Evolutionary conservation across 352 stramenopile genomes (phyloP), one percentile per base, ranked within the genome.

Genomic region (Phytophthora podocarpi): DNA sequence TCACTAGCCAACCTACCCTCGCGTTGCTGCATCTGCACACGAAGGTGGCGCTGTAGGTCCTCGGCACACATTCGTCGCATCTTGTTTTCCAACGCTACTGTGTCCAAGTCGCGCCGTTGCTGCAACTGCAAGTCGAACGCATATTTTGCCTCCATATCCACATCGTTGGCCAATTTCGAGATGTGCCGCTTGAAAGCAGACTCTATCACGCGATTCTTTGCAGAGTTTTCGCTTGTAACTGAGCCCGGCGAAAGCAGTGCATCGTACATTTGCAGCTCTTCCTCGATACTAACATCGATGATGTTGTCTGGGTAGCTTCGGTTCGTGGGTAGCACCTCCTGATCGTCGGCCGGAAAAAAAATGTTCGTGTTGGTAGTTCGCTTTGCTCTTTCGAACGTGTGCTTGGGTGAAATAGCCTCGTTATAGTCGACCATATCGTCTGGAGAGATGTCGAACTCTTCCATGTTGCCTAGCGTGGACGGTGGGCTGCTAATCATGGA

Each of bases 161-260:
- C 81, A 8, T 90, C 76, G 5, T 67, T 66, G 7, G 76, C 74
- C 5, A 89, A 53, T 10, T 69, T 65, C 8, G 67, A 70, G 18
- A 90, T 82, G 47, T 89, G 77, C 1, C 81, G 66, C 37, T 71
- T 78, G 64, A 89, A 89, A 1, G 81, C 81, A 10, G 72, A 80
- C 54, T 90, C 81, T 48, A 87, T 75, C 16, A 88, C 78, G 1
- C 46, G 54, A 36, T 81, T 63, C n/a, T 72, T 64, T 15, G 34
- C 63, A 4, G 58, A 48, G 23, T 48, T 59, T 12, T 71, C 49
- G 15, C 49, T 60, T 12, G 41, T 23, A 1, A 16, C 23, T 15
- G 67, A 53, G 2, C 42, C 45, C 8, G 78, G 78, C 9, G 78
- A 90, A 5, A 67, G 56, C 35, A 75, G 50, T 20, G 78, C 53